These are phyloP conservation scores for Ganoderma sinense DNA, from an alignment of 1,284 basidiomycete genomes.

Conservation along the genomic window DNA sequence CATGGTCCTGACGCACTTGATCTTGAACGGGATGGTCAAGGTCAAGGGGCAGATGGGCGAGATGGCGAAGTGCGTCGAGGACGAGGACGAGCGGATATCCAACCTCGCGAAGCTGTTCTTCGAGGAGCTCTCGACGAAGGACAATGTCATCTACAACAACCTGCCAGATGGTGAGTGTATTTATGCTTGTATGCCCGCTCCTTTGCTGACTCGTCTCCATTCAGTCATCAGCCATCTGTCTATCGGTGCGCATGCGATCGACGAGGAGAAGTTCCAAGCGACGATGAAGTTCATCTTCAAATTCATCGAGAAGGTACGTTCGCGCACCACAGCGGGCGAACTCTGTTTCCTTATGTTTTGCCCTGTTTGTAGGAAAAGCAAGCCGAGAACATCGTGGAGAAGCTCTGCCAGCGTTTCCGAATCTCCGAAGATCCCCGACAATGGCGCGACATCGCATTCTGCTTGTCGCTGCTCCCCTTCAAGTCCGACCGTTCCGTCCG, in stretches of 20 bases:
- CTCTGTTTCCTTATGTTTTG: background rate
- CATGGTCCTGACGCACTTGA: conserved; percentile 98
- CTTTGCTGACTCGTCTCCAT: conserved; percentile 14
- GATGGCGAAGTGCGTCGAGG: conserved; percentile 99
- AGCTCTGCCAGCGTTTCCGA: conserved; percentile 94
- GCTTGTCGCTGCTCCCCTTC: conserved; percentile 93
- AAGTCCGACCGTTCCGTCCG: conserved; percentile 97
- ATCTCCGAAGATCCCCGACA: conserved; percentile 89
- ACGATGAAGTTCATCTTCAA: conserved; percentile 97
- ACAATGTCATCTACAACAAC: conserved; percentile 99
- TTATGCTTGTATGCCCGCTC: background rate
- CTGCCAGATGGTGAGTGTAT: conserved; percentile 80
- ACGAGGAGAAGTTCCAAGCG: conserved; percentile 91
- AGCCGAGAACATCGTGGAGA: conserved; percentile 94
- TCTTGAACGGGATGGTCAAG: conserved; percentile 99
- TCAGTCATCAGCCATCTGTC: conserved; percentile 94
- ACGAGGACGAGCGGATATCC: conserved; percentile 88
- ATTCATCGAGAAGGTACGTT: conserved; percentile 92
- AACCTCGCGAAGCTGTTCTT: conserved; percentile 98
- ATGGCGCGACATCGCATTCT: conserved; percentile 98
- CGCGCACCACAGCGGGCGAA: background rate
- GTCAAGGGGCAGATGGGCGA: conserved; percentile 99
- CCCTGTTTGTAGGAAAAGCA: conserved; percentile 79
- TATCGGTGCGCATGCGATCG: conserved; percentile 92
- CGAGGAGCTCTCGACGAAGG: conserved; percentile 95